phyloP scores from a whole-genome alignment of 225 moss, liverwort and hornwort species.

The Polytrichum formosum region DNA sequence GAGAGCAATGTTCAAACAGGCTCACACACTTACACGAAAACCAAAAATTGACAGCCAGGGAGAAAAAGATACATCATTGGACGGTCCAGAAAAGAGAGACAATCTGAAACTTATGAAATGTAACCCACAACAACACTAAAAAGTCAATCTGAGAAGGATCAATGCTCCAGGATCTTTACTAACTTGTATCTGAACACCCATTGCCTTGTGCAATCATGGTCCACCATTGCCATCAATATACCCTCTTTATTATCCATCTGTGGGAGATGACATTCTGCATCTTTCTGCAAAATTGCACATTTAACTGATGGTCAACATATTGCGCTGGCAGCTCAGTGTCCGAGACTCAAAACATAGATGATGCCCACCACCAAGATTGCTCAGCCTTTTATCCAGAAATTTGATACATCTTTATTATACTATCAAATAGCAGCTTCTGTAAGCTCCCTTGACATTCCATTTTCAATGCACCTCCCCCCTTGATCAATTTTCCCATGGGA shows the following conservation, averaged over 20 bases:
- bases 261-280: neutral
- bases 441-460: no score
- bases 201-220: neutral
- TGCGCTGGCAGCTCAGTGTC: neutral
- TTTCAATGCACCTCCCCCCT: no score
- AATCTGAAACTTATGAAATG: no score
- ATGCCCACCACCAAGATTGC: slow-evolving; percentile 1
- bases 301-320: neutral
- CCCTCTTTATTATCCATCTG: neutral
- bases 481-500: no score
- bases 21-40: no score
- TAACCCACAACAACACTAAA: no score
- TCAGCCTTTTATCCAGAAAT: neutral
- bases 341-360: neutral
- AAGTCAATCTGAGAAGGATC: no score
- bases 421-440: no score
- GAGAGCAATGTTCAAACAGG: no score
- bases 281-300: slow-evolving; percentile 4
- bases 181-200: slow-evolving; percentile 1
- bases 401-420: neutral
- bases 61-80: no score
- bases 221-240: neutral
- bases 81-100: no score
- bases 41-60: no score
- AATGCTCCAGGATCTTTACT: neutral